phyloP scores from a whole-genome alignment of 2,329 filamentous ascomycete species.

The Ceratocystis ficicola region DNA sequence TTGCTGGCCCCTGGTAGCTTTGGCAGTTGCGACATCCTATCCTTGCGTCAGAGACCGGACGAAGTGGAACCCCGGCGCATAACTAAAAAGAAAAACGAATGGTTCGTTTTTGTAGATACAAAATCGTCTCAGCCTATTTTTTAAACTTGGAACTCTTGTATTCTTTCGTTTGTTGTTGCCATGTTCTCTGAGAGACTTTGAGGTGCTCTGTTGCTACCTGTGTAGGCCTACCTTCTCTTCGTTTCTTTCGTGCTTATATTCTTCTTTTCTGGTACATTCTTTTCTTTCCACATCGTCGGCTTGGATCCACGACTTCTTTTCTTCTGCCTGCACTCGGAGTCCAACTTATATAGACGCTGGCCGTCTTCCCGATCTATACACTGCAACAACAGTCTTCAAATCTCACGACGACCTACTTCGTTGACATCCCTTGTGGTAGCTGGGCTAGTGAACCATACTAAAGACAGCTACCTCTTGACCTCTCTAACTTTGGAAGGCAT shows the following conservation, averaged over 20 bases:
- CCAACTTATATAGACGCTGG: slow-evolving; percentile 10
- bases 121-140: not conserved
- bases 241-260: not conserved
- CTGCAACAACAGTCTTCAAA: not conserved
- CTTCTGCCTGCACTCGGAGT: not conserved
- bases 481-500: not conserved
- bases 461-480: not conserved
- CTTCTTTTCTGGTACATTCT: slow-evolving; percentile 3
- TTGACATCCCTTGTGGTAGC: slow-evolving; percentile 2
- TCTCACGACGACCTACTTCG: not conserved
- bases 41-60: not conserved
- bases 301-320: slow-evolving; percentile 11
- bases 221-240: not conserved
- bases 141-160: not conserved
- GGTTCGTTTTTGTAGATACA: not conserved
- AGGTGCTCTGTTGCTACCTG: not conserved
- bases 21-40: slow-evolving; percentile 8
- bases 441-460: slow-evolving; percentile 1
- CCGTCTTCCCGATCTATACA: slow-evolving; percentile 8
- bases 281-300: slow-evolving; percentile 13
- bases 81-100: not conserved
- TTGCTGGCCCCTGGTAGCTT: not conserved
- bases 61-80: not conserved
- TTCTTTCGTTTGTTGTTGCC: too few species aligned
- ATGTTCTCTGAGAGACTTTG: not conserved